Conservation (phyloP, 2,329 filamentous ascomycete species). For the Ophiostoma australiae region DNA sequence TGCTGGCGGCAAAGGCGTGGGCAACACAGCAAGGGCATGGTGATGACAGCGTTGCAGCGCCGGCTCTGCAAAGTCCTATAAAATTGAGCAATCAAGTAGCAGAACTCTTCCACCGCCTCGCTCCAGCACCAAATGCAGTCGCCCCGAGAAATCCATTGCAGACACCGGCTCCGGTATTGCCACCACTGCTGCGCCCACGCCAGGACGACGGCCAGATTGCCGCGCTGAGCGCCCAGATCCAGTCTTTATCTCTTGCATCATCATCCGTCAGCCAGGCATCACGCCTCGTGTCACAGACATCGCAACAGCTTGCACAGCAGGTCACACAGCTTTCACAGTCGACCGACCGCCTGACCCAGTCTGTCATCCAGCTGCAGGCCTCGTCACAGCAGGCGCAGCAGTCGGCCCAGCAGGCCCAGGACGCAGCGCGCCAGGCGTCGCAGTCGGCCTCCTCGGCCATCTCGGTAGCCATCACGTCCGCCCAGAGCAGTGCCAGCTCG, state of each 20-base stretch:
- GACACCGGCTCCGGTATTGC: constrained; percentile 27
- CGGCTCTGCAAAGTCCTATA: not conserved
- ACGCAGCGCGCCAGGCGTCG: constrained; percentile 29
- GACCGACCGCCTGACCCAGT: constrained; percentile 34
- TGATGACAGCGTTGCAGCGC: constrained; percentile 3
- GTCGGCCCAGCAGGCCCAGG: constrained; percentile 30
- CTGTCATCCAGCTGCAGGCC: constrained; percentile 29
- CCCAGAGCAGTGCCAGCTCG: constrained; percentile 32
- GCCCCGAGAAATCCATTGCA: constrained; percentile 15
- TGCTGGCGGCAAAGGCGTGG: constrained; percentile 6
- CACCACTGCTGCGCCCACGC: constrained; percentile 26
- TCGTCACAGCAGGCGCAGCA: constrained; percentile 32
- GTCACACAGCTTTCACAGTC: constrained; percentile 33
- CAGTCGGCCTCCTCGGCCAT: constrained; percentile 33
- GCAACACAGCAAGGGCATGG: not conserved
- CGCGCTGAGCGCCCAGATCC: constrained; percentile 32
- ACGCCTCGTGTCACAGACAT: constrained; percentile 34
- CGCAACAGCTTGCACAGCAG: constrained; percentile 34
- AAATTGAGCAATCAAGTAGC: not conserved
- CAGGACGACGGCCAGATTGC: constrained; percentile 30
- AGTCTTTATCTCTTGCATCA: constrained; percentile 33
- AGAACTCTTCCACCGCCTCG: constrained; percentile 17
- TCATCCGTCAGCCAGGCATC: constrained; percentile 32
- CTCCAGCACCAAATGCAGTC: not conserved
- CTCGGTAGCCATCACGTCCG: constrained; percentile 24